Base-by-base conservation (phyloP, 2,329 filamentous ascomycete genomes). In the Nemania sp. region DNA sequence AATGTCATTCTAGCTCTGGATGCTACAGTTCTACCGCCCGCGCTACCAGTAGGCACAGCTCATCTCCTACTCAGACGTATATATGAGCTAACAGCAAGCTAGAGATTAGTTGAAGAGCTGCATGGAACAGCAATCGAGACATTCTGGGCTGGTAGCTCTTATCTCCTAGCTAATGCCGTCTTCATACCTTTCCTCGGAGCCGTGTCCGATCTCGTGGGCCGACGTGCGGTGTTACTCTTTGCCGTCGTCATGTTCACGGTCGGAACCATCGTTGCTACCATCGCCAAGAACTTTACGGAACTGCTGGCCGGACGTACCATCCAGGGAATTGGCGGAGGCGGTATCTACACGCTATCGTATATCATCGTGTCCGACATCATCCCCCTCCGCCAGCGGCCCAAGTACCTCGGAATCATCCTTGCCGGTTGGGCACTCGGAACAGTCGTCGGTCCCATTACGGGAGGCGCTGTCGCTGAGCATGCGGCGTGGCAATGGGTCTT, bases 261-360 rank as follows among this genome's bases (percentile, higher is more conserved):
- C 4, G 65, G 65, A 11, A 66, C 55, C 5, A 63, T 66, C 20
- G 43, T 67, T n/a, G 65, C 39, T 20, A 54, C 54, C 18, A n/a
- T 53, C 12, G 59, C 64, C 7, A 47, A 42, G n/a, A 48, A 42
- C 50, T 52, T 65, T 46, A 29, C 54, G 1, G 12, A 45, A 10
- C 20, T 67, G 21, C 45, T 67, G 1, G 34, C 10, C 15, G 65
- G 65, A 5, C 52, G 64, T 6, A 49, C 57, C 6, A 57, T 68
- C 11, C 62, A 66, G 40, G 65, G 65, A 13, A 49, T 67, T 1
- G 65, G 64, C 20, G 64, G 57, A 3, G 65, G 65, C 10, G 65
- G 64, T 17, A 65, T 66, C 43, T 47, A 55, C 9, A 53, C 54
- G 1, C 13, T 67, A 7, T 29, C 60, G 5, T 56, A 52, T 35